phyloP scores from a whole-genome alignment of 2,329 filamentous ascomycete genomes.

The Verticillium albo-atrum region DNA sequence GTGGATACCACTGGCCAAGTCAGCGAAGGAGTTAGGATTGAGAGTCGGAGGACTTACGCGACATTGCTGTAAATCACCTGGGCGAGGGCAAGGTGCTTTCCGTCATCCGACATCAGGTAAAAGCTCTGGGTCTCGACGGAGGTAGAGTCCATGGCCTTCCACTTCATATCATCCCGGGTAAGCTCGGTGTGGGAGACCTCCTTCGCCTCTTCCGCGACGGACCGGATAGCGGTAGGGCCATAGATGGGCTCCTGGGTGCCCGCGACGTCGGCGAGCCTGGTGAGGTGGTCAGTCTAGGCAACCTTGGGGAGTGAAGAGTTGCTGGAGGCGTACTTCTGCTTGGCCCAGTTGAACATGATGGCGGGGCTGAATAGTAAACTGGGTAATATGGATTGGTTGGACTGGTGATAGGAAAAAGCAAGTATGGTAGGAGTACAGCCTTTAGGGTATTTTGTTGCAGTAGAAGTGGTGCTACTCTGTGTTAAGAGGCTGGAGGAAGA shows the following conservation, averaged over 20 bases:
- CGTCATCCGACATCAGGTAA: slow-evolving; percentile 79
- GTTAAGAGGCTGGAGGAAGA: background rate
- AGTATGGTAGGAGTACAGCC: background rate
- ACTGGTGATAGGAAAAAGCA: background rate
- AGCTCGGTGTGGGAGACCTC: slow-evolving; percentile 76
- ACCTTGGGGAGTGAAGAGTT: slow-evolving; percentile 16
- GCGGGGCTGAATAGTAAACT: background rate
- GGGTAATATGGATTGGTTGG: background rate
- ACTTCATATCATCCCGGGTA: slow-evolving; percentile 73
- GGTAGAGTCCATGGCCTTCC: slow-evolving; percentile 76
- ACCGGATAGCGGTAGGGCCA: slow-evolving; percentile 79
- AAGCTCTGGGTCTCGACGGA: slow-evolving; percentile 94
- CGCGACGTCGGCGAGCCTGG: slow-evolving; percentile 71
- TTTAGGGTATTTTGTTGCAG: background rate
- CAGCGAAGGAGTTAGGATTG: background rate
- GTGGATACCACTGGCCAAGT: slow-evolving; percentile 66
- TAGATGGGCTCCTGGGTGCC: slow-evolving; percentile 97
- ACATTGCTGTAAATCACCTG: slow-evolving; percentile 99
- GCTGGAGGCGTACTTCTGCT: slow-evolving; percentile 66
- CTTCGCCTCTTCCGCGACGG: slow-evolving; percentile 77
- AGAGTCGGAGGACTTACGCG: slow-evolving; percentile 55
- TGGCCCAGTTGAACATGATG: slow-evolving; percentile 90
- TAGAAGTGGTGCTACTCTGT: background rate
- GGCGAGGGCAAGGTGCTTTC: slow-evolving; percentile 64
- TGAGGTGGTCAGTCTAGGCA: slow-evolving; percentile 11